Evolutionary conservation across 257 asterid genomes (phyloP).

Genomic region (Misopates orontium): DNA sequence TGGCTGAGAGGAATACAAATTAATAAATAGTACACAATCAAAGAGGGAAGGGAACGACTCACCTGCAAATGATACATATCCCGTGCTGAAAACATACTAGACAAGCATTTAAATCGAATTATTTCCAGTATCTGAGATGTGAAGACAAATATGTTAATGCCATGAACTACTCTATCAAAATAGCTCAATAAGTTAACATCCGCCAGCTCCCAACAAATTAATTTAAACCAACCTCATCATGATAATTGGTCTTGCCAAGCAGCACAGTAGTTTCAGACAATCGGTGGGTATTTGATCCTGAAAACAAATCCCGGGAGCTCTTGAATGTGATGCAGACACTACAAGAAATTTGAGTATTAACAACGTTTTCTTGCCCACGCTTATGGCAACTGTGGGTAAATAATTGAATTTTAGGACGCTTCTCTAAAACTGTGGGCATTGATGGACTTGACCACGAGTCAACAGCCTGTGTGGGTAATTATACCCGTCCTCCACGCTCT

Average conservation of each 20-base stretch:
- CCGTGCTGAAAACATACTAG: conserved; percentile 1
- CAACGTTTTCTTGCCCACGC: no score
- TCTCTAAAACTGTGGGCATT: no score
- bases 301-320: conserved; percentile 31
- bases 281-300: conserved; percentile 31
- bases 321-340: conserved; percentile 29
- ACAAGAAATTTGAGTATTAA: no score
- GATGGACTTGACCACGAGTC: no score
- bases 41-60: not conserved
- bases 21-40: not conserved
- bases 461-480: no score
- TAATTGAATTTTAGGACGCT: no score
- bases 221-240: conserved; percentile 39
- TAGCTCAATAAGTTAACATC: not conserved
- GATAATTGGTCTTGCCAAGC: conserved; percentile 39
- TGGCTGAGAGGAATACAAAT: not conserved
- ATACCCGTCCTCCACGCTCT: no score
- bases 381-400: no score
- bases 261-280: conserved; percentile 25
- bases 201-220: not conserved
- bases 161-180: no score
- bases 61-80: conserved; percentile 45
- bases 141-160: conserved; percentile 9
- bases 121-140: conserved; percentile 36
- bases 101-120: conserved; percentile 24